These are phyloP conservation scores for Eremochloa ophiuroides DNA, from an alignment of 176 grass and related monocot genomes.

Conservation along the genomic window DNA sequence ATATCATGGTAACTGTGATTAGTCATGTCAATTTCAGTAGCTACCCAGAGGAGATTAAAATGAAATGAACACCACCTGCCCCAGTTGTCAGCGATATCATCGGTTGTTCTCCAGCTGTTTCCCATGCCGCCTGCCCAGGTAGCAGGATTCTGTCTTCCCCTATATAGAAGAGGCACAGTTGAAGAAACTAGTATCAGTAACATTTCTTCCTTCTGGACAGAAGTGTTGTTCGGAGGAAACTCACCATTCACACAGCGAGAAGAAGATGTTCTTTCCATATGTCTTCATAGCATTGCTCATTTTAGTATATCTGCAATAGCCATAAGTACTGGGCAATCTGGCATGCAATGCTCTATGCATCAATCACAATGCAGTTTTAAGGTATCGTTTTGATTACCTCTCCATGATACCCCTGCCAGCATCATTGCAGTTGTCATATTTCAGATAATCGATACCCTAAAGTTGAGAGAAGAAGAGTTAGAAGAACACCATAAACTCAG, in stretches of 20 bases:
- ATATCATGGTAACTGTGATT: conserved; percentile 19
- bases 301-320: conserved; percentile 58
- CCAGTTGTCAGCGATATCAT: conserved; percentile 87
- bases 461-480: neutral
- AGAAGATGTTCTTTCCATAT: conserved; percentile 78
- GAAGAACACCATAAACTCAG: conserved; percentile 18
- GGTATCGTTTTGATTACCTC: conserved; percentile 45
- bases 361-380: neutral
- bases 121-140: conserved; percentile 76
- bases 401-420: conserved; percentile 38
- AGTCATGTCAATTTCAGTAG: neutral
- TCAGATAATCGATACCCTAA: conserved; percentile 89
- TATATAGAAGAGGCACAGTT: conserved; percentile 12
- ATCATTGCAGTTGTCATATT: conserved; percentile 91
- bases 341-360: neutral
- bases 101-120: conserved; percentile 98
- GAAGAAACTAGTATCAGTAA: neutral
- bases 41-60: neutral
- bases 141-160: conserved; percentile 74
- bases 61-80: conserved; percentile 45
- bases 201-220: neutral
- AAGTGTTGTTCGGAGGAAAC: neutral
- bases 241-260: conserved; percentile 93
- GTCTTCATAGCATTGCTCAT: conserved; percentile 79
- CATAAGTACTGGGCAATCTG: neutral